Evolutionary conservation across 164 flowering plant species (phyloP), one percentile per base, ranked within the genome.

Genomic region (Tinospora cordifolia): DNA sequence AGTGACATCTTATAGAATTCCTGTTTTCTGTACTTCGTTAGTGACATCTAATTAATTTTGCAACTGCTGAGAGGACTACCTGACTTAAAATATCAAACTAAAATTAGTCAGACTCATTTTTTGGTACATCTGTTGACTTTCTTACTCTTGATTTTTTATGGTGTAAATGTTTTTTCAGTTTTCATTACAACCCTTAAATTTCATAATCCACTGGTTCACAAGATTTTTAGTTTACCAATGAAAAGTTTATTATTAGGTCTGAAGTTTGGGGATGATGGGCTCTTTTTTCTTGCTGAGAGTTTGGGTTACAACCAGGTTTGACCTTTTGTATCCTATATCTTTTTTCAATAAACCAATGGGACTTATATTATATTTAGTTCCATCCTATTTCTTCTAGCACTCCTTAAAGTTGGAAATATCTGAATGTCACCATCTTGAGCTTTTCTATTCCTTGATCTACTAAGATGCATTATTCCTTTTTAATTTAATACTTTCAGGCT

Each of bases 221-320:
- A 66, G 59, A 27, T 21, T 40, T 51, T n/a, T 39, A 12, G 59
- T 63, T 62, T 41, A 63, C 63, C 44, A 47, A 24, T 49, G 26
- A 60, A 14, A 67, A 36, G 67, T 39, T 70, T 70, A 72, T 81
- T 59, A 65, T 85, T 85, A 95, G 99, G 98, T 63, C 83, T 83
- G 69, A 88, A 86, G 65, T 92, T 95, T 84, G 99, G 99, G 70
- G 92, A 92, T 78, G 96, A 90, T 71, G 99, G 99, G 24, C 76
- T 95, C 27, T 88, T 89, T 79, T 95, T 89, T 77, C 91, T 95
- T 64, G 90, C 99, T 47, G 96, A 92, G 85, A 86, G 99, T 79
- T 85, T 95, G 70, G 96, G 77, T 0, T 91, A 87, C 81, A 92
- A 95, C 74, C 90, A 88, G 96, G 99, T 89, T 44, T 57, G 65